These are phyloP conservation scores for Suhomyces kunorum DNA, from an alignment of 1,139 yeast genomes.

Conservation along the genomic window DNA sequence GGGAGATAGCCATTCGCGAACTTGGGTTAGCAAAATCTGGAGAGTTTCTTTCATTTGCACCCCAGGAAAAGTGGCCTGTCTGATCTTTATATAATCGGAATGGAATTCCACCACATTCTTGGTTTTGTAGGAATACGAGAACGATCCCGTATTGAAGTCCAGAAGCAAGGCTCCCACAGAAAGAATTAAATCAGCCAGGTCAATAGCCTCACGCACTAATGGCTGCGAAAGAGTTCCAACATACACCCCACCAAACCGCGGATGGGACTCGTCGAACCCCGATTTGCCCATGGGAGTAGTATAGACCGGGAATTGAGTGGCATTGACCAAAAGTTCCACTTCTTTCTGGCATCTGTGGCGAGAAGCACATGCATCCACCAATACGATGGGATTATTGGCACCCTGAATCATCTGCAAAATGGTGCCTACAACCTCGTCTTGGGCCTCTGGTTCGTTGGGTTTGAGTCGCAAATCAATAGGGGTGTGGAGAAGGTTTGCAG, in stretches of 20 bases:
- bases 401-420: conserved; percentile 29
- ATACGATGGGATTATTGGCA: conserved; percentile 35
- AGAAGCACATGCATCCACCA: conserved; percentile 40
- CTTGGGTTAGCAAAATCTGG: conserved; percentile 13
- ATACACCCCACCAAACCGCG: conserved; percentile 24
- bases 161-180: conserved; percentile 35
- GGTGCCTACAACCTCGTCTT: conserved; percentile 34
- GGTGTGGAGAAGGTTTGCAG: conserved; percentile 28
- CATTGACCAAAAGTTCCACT: conserved; percentile 32
- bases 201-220: conserved; percentile 21
- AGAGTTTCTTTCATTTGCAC: conserved; percentile 41
- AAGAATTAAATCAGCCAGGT: conserved; percentile 23
- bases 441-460: conserved; percentile 31
- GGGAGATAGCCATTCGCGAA: conserved; percentile 11
- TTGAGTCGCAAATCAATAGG: conserved; percentile 35
- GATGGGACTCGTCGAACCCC: conserved; percentile 20
- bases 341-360: conserved; percentile 37
- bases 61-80: conserved; percentile 35
- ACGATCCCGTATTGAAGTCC: conserved; percentile 45
- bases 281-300: conserved; percentile 27
- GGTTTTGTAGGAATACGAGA: conserved; percentile 39
- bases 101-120: conserved; percentile 43
- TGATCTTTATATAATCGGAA: conserved; percentile 40
- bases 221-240: conserved; percentile 25
- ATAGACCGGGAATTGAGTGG: conserved; percentile 29